These are phyloP conservation scores for Euphorbia peplus DNA, from an alignment of 345 rosid genomes.

Conservation along the genomic window DNA sequence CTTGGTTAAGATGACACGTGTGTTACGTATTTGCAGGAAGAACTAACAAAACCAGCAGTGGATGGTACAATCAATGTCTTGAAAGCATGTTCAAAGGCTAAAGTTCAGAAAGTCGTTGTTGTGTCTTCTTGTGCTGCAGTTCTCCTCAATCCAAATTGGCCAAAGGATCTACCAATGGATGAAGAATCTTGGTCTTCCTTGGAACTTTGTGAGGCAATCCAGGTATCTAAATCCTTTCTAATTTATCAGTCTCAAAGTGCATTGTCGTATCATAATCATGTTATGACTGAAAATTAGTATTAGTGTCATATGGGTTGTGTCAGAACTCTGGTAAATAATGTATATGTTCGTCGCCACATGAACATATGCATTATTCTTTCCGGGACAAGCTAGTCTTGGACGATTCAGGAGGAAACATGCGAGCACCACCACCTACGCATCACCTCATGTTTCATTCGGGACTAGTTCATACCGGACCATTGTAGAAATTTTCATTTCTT, in stretches of 20 bases:
- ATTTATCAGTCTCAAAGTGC: too few species aligned
- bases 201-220: conserved; percentile 28
- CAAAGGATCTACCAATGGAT: conserved; percentile 24
- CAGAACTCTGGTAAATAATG: too few species aligned
- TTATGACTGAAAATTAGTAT: too few species aligned
- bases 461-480: too few species aligned
- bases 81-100: conserved; percentile 25
- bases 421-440: too few species aligned
- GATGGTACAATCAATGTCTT: conserved; percentile 36
- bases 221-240: conserved; percentile 15
- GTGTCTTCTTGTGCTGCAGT: conserved; percentile 31
- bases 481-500: too few species aligned
- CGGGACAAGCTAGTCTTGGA: too few species aligned
- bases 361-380: too few species aligned
- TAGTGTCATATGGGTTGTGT: too few species aligned
- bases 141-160: conserved; percentile 26
- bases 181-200: conserved; percentile 35
- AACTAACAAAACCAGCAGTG: conserved; percentile 32
- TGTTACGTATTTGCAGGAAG: conserved; percentile 23
- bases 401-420: too few species aligned
- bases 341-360: too few species aligned
- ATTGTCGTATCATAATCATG: neutral
- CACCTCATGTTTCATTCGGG: too few species aligned
- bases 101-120: conserved; percentile 33
- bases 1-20: neutral